phyloP scores from a whole-genome alignment of 148 eudicot species.

The Nyssa sinensis region DNA sequence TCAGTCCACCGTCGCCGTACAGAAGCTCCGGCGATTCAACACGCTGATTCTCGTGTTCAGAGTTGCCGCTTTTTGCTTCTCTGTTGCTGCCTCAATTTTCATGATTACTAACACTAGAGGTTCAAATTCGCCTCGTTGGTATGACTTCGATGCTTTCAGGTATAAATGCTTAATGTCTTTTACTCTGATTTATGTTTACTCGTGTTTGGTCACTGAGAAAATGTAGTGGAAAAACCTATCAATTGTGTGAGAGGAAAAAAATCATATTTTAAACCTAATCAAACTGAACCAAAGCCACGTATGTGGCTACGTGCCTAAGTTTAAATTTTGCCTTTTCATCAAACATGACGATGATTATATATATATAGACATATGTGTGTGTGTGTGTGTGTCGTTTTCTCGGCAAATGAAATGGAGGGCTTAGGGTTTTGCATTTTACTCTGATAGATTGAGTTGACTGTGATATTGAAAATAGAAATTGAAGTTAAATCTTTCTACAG shows the following conservation, averaged over 20 bases:
- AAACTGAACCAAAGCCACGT: too few species aligned
- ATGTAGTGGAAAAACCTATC: too few species aligned
- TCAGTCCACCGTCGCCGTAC: slow-evolving; percentile 69
- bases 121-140: slow-evolving; percentile 50
- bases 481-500: slow-evolving; percentile 23
- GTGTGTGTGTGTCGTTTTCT: too few species aligned
- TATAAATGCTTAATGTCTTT: not conserved
- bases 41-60: slow-evolving; percentile 61
- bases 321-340: too few species aligned
- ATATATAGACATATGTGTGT: too few species aligned
- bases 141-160: slow-evolving; percentile 70
- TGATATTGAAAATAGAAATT: not conserved
- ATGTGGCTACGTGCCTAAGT: too few species aligned
- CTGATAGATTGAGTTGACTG: not conserved
- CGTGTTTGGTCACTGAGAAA: slow-evolving; percentile 7
- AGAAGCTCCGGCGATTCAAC: slow-evolving; percentile 70
- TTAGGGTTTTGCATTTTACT: not conserved
- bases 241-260: too few species aligned
- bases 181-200: too few species aligned
- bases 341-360: too few species aligned
- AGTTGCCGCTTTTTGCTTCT: slow-evolving; percentile 53
- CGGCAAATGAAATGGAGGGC: not conserved
- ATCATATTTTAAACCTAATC: not conserved
- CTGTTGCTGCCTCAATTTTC: slow-evolving; percentile 61
- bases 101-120: slow-evolving; percentile 58